Evolutionary conservation across 1,284 basidiomycete genomes (phyloP).

Genomic region (Microbotryomycetes sp.): DNA sequence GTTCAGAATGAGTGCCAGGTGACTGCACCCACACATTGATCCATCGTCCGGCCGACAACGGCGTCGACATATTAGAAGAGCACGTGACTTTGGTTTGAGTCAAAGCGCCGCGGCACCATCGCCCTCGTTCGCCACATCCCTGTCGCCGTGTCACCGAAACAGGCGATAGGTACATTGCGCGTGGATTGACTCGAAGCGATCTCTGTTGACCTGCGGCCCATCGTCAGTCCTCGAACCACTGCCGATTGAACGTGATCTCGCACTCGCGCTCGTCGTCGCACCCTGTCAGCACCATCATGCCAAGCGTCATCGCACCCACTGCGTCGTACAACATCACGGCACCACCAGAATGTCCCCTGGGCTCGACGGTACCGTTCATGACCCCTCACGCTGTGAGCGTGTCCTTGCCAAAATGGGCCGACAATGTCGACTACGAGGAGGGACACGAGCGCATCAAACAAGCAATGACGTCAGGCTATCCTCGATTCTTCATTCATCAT

Average conservation of each 20-base stretch:
- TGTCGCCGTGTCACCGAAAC: too few species aligned
- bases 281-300: neutral
- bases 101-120: neutral
- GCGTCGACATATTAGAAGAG: neutral
- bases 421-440: slow-evolving; percentile 90
- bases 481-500: slow-evolving; percentile 89
- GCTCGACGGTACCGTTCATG: slow-evolving; percentile 42
- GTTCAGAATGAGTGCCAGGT: slow-evolving; percentile 77
- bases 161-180: too few species aligned
- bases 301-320: neutral
- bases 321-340: slow-evolving; percentile 13
- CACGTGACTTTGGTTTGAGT: neutral
- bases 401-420: slow-evolving; percentile 90
- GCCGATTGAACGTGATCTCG: too few species aligned
- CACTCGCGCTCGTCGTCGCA: neutral
- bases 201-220: too few species aligned
- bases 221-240: too few species aligned
- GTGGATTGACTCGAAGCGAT: too few species aligned
- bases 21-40: slow-evolving; percentile 73
- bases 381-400: slow-evolving; percentile 83
- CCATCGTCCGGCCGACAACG: slow-evolving; percentile 33
- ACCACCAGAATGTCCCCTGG: slow-evolving; percentile 30
- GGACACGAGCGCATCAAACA: slow-evolving; percentile 76
- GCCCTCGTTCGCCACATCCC: too few species aligned
- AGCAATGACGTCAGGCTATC: slow-evolving; percentile 89